Base-by-base conservation (phyloP, 2,329 filamentous ascomycete genomes). In the Capronia americana region DNA sequence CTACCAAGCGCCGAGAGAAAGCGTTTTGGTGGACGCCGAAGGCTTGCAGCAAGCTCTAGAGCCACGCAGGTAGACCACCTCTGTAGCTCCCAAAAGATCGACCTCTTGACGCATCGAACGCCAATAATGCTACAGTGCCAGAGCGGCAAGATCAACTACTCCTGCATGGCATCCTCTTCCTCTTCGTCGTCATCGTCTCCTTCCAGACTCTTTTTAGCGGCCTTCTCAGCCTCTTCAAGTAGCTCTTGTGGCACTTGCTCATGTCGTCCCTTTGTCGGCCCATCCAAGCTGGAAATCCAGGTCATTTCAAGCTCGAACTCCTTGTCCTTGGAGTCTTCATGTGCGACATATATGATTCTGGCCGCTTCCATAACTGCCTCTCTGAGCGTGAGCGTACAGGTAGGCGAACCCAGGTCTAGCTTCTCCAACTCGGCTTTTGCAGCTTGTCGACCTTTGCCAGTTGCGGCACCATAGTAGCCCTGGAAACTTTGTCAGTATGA, bases 241-340 rank as follows among this genome's bases (percentile, higher is more conserved):
- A 99, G 80, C 72, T 93, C 91, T 84, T 92, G 93, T 64, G 95
- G 95, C 65, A 99, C 95, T 80, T 96, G 92, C 80, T 94, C 86
- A 77, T 99, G 95, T 74, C 90, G 88, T 70, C 95, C 95, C 83
- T 96, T 94, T 69, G 93, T 98, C 41, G 93, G 93, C 4, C 93
- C 94, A 71, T 91, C 87, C 56, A 88, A 80, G 61, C 86, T 87
- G 80, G 93, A 97, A 79, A 98, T 92, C 95, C 95, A 99, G 66
- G 92, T 96, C 93, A 99, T 96, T 84, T 99, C 95, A 67, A 99
- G 85, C 87, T 99, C 95, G 76, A 98, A 99, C 72, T 98, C 95
- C 85, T 99, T 99, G 82, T 98, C 95, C 84, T 98, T 98, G 85
- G 94, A 98, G 80, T 99, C 95, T 79, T 98, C 95, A 78, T 99